Base-by-base conservation (phyloP, 2,329 filamentous ascomycete genomes). In the Claviceps capensis region DNA sequence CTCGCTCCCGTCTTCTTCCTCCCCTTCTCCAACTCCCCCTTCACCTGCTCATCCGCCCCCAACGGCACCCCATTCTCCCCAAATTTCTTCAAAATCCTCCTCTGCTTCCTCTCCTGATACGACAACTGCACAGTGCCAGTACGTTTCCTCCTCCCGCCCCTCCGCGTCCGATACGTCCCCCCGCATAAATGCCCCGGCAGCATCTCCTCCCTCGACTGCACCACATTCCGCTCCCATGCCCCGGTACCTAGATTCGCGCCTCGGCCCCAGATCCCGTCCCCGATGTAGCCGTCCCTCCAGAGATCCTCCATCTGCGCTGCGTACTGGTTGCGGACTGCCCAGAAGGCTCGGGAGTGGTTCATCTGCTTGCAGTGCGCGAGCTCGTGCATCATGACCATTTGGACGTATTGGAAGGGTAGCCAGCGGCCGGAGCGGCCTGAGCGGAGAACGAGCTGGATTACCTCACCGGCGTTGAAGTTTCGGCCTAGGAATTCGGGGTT, bases 361-460 rank as follows among this genome's bases (percentile, higher is more conserved):
- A 95, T 95, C 64, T 95, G 84, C 65, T 87, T 85, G 73, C 86
- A 90, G 65, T 94, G 88, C 3, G 88, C 88, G 34, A 94, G 72
- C 71, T 93, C 87, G 64, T 95, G 88, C 80, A 94, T 90, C 88
- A 95, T 94, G 58, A 94, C 87, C 86, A 93, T 91, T 67, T 93
- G 86, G 16, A 95, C 86, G 62, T 89, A 88, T 55, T 81, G 74
- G 62, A 93, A 89, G 0, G 86, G 85, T 22, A 95, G 72, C 88
- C 88, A 95, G 53, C 71, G 76, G 26, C 79, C 79, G 0, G 76
- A 77, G 4, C 69, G 72, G 0, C 75, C 76, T 0, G 85, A 80
- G 59, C 83, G 84, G 26, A 95, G 76, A 1, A 95, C 88, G 1
- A 95, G 76, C 67, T 95, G 88, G 49, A 95, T 81, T 38, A 91